Evolutionary conservation across 2,329 filamentous ascomycete species (phyloP), one percentile per base, ranked within the genome.

Genomic region (Fusarium goolgardi): DNA sequence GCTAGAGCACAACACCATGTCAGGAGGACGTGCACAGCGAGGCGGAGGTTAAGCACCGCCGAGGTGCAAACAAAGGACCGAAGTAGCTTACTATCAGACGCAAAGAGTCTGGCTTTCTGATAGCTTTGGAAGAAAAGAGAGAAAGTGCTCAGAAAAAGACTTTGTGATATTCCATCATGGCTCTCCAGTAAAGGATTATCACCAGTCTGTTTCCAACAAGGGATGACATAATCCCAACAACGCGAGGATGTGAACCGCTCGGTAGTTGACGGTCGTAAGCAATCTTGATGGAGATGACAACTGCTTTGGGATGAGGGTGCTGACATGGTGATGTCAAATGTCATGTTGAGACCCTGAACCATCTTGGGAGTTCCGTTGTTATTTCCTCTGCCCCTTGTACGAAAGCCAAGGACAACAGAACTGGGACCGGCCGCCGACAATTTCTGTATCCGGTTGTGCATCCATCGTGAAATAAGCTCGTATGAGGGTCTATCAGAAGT

Each of bases 11-110:
- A 27, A 52, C 46, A 40, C 40, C 58, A 56, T 41, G 52, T 39
- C n/a, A 40, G 39, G 49, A 40, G 57, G 54, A 67, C 47, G 56
- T 68, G 63, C 52, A 39, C 54, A 59, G 32, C 34, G 25, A 49
- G 45, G 47, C 37, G 43, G 49, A 55, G 44, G 60, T n/a, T 35
- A 46, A 52, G 41, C 51, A 32, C 40, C 44, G 25, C 55, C 35
- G 39, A 59, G 47, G 53, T 40, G 31, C 27, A 54, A 57, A 37
- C 21, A 60, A 67, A 69, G 53, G 62, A 54, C 58, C 65, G 61
- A 64, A 59, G 55, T 23, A 34, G 27, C n/a, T 39, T 39, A 13
- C 35, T 39, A 20, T 20, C 4, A 39, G 46, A 43, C 21, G 46
- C 18, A 39, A 34, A 41, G 13, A 44, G 20, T 37, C n/a, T 59